Evolutionary conservation across 345 rosid species (phyloP), one percentile per base, ranked within the genome.

Genomic region (Gossypium herbaceum): DNA sequence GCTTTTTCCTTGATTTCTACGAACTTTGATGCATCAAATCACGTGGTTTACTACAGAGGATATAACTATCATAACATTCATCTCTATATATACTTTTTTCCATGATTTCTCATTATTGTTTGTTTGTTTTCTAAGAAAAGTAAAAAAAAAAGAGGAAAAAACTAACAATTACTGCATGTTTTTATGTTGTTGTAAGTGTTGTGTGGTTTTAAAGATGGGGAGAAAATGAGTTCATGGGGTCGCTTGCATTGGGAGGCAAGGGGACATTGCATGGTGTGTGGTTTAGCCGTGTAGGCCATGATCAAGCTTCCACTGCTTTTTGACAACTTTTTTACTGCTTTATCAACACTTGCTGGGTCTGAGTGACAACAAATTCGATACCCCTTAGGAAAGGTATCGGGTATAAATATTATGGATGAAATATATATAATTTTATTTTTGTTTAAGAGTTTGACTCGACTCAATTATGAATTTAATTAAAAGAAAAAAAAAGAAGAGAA

Each of bases 11-110:
- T 55, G 82, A 66, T 63, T 54, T 84, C 76, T 82, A 68, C 85
- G 52, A 75, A 80, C 79, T 86, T 84, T 80, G 81, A 79, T 80
- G 89, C 85, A 78, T 68, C 88, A 44, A 61, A 73, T 47, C 86
- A 81, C 88, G 84, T 85, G 86, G 48, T 81, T 77, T 81, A 15
- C 80, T 74, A 82, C 82, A 5, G 41, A 34, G 7, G 41, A 34
- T 34, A 34, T 34, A 34, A 34, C 41, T 34, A 34, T 34, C 41
- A 34, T 34, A 34, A 5, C 41, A 34, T 5, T 34, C 41, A 34
- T 34, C 41, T 34, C 41, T 34, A 34, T 34, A 34, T 34, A 34
- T 34, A 34, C 41, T 6, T 34, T 65, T 74, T 73, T 34, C 25
- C 22, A 43, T 20, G 15, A 45, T 7, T 81, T 70, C 41, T 19